Evolutionary conservation across 768 basidiomycete species (phyloP).

Genomic region (Hypsizygus marmoreus): DNA sequence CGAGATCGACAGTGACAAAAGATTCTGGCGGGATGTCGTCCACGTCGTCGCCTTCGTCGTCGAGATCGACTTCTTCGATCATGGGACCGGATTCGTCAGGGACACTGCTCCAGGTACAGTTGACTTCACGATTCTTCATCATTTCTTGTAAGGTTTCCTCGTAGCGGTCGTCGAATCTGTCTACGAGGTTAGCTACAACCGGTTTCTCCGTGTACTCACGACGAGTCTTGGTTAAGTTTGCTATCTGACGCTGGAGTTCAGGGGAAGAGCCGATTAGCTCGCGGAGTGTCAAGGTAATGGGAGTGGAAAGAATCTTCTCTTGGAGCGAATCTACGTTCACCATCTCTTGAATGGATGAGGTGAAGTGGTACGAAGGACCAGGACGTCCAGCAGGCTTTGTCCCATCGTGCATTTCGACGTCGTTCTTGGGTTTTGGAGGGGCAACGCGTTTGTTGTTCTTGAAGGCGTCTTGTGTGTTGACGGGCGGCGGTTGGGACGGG

Average conservation of each 20-base stretch:
- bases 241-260: constrained; percentile 10
- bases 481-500: not conserved
- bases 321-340: not conserved
- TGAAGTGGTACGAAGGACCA: constrained; percentile 15
- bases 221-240: constrained; percentile 9
- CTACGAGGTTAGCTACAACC: not conserved
- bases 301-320: not conserved
- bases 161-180: not conserved
- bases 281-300: not conserved
- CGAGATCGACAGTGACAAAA: no score
- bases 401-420: not conserved
- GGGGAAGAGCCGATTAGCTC: not conserved
- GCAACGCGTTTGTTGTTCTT: not conserved
- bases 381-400: not conserved
- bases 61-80: no score
- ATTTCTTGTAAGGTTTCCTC: not conserved
- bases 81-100: no score
- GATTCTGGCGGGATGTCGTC: no score
- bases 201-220: constrained; percentile 9
- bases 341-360: constrained; percentile 1
- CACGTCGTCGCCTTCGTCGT: no score
- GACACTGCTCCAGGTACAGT: no score
- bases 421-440: not conserved
- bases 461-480: not conserved
- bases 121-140: not conserved